phyloP scores from a whole-genome alignment of 2,329 filamentous ascomycete species.

The Phialocephala sp. region DNA sequence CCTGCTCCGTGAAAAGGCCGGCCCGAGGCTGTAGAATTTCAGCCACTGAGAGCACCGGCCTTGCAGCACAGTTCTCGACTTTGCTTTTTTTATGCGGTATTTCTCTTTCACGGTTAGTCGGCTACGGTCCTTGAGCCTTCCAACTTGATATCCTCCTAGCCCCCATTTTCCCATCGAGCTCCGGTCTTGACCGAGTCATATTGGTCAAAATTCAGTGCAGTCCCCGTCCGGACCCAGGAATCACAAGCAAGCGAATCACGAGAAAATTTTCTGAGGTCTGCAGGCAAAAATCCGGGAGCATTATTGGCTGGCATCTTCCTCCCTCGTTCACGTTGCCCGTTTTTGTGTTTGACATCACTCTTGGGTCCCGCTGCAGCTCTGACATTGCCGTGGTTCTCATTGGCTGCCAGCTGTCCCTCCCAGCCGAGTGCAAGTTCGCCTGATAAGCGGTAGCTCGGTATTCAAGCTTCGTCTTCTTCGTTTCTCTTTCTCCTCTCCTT shows the following conservation, averaged over 20 bases:
- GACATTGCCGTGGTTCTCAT: not conserved
- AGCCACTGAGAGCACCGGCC: slow-evolving; percentile 7
- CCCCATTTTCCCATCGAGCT: not conserved
- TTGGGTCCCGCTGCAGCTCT: slow-evolving; percentile 1
- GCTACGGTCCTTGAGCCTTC: not conserved
- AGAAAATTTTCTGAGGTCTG: slow-evolving; percentile 20
- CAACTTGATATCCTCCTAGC: slow-evolving; percentile 6
- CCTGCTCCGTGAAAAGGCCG: slow-evolving; percentile 12
- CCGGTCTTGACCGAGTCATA: slow-evolving; percentile 5
- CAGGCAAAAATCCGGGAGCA: slow-evolving; percentile 11
- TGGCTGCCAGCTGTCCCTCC: not conserved
- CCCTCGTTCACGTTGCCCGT: not conserved
- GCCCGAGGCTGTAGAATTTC: slow-evolving; percentile 21
- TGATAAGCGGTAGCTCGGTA: slow-evolving; percentile 10
- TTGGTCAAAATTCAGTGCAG: not conserved
- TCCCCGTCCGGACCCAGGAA: not conserved
- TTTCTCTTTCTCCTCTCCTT: slow-evolving; percentile 26
- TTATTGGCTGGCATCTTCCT: not conserved
- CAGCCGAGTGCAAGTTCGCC: slow-evolving; percentile 12
- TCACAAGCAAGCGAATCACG: slow-evolving; percentile 11
- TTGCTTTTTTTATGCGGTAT: slow-evolving; percentile 13
- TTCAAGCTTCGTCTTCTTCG: slow-evolving; percentile 31
- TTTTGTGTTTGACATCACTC: slow-evolving; percentile 14
- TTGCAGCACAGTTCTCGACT: not conserved
- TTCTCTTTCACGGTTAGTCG: slow-evolving; percentile 7